Base-by-base conservation (phyloP, 2,329 filamentous ascomycete species). In the Uncinocarpus reesii region DNA sequence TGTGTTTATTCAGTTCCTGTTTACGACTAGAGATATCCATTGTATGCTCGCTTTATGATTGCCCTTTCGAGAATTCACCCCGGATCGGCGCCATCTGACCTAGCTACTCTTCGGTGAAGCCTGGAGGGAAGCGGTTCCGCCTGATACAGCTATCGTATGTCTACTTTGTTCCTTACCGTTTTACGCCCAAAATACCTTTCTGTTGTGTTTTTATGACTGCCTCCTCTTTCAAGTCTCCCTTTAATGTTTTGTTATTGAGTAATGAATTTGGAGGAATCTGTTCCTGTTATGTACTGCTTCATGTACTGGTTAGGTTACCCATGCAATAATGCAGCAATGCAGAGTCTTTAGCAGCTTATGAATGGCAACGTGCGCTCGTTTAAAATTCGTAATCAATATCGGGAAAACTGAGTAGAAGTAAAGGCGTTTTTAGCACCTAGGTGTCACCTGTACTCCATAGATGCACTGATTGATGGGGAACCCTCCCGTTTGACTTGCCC, bases 11-110 rank as follows among this genome's bases (percentile, higher is more conserved):
- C 11, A 43, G 8, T 20, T 15, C 28, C 11, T 15, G 10, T 43
- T 43, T 47, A 41, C 45, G 35, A 40, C 20, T 38, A 47, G n/a
- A n/a, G 34, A 47, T 47, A 47, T 34, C 45, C 45, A 34, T 41
- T n/a, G 28, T 28, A 26, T 40, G 36, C 26, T 41, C 26, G 45
- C 34, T 47, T 46, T 32, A 46, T 46, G 32, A 36, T 26, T 37
- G 21, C 4, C 23, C 20, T 34, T n/a, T 20, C 10, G 15, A 37
- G 31, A 13, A 7, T 21, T 29, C 31, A 31, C 24, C 21, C 43
- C n/a, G 23, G 10, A 31, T 29, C 13, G 34, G 31, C n/a, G 31
- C 24, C 11, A 36, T 24, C n/a, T 29, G 29, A 41, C 38, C 23
- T 32, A 41, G 34, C 6, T 20, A 8, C 45, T 29, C 24, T 16